Base-by-base conservation (phyloP, 306 rosid species). In the Pueraria montana region DNA sequence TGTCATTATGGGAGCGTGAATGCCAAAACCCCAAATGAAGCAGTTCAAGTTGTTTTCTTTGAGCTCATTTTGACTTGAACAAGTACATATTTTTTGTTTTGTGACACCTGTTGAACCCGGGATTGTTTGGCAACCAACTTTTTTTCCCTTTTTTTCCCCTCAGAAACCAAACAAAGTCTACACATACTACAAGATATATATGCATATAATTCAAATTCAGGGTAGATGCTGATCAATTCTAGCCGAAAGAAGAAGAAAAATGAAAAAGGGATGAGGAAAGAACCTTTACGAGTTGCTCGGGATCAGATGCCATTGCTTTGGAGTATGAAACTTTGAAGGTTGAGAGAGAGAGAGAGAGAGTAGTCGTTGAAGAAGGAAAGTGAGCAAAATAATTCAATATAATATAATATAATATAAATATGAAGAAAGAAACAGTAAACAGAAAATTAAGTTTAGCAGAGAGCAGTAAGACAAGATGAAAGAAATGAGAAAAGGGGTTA, bases 231-330 rank as follows among this genome's bases (percentile, higher is more conserved):
- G 30, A 23, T 5, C 8, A 43, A 32, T 64, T 84, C 5, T 26
- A 82, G 74, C 24, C 30, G 20, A 46, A 14, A 43, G 30, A 32
- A 48, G 40, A 11, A 23, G 48, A 83, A 30, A 72, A 56, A 11
- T 18, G 23, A 62, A 56, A 34, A 64, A 7, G 27, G 48, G 68
- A 77, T 16, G 38, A 36, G 13, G 4, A 40, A 58, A 58, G 43
- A 80, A 93, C 94, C 97, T 88, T 45, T 49, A 52, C 68, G 64
- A 61, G 84, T 73, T 66, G 90, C 73, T 87, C 90, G n/a, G 80
- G 86, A 76, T 89, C 93, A 16, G 93, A 82, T 24, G 92, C 91
- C 98, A 94, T 92, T 65, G 66, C 21, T 46, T 46, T 13, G 43
- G 50, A 14, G 65, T 38, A 43, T 26, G 84, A 76, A 68, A 43